Evolutionary conservation across 192 early-diverging fungal species (phyloP).

Genomic region (Backusella australiensis): DNA sequence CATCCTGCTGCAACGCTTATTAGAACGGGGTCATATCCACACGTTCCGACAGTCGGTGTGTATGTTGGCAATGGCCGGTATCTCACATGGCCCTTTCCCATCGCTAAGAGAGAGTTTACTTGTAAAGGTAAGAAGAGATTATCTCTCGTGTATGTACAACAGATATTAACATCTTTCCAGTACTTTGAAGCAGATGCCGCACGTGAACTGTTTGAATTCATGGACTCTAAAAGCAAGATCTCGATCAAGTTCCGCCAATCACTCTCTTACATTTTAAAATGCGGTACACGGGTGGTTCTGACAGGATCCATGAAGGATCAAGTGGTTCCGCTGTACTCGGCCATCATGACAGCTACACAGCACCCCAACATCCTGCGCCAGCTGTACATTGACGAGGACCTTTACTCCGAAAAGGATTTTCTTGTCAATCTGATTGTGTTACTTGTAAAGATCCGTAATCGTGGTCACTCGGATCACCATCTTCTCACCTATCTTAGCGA

Average conservation of each 20-base stretch:
- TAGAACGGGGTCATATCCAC: conserved; percentile 68
- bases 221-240: conserved; percentile 71
- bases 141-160: neutral
- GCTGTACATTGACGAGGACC: conserved; percentile 84
- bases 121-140: conserved; percentile 50
- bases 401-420: conserved; percentile 83
- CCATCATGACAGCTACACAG: conserved; percentile 58
- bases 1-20: conserved; percentile 71
- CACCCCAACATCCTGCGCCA: conserved; percentile 87
- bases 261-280: conserved; percentile 59
- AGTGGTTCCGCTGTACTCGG: conserved; percentile 90
- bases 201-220: conserved; percentile 92
- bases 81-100: conserved; percentile 88
- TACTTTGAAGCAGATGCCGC: conserved; percentile 90
- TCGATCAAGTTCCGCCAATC: conserved; percentile 71
- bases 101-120: conserved; percentile 76
- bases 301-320: conserved; percentile 94
- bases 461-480: conserved; percentile 86
- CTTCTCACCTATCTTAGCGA: conserved; percentile 84
- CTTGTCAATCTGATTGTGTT: conserved; percentile 87
- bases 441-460: conserved; percentile 83
- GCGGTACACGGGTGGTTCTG: conserved; percentile 70
- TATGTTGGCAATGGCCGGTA: conserved; percentile 91
- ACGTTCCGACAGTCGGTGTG: conserved; percentile 69
- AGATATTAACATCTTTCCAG: neutral